Conservation (phyloP, 441 rosid species). For the Croton laevigatus region DNA sequence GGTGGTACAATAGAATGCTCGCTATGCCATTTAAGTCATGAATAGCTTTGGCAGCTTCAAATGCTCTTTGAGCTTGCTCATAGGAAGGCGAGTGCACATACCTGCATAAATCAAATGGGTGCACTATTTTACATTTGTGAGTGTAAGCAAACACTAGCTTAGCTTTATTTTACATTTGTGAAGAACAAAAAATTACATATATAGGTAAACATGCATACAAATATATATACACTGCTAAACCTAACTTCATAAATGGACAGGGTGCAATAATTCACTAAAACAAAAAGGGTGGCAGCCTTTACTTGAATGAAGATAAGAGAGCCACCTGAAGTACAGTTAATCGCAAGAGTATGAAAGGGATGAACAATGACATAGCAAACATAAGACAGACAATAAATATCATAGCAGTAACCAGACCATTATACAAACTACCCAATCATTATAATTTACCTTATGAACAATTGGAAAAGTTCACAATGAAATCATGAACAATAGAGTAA, state of each 20-base stretch:
- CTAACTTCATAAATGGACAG: not conserved
- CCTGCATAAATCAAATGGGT: slow-evolving; percentile 33
- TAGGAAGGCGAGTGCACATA: slow-evolving; percentile 60
- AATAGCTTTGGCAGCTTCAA: slow-evolving; percentile 79
- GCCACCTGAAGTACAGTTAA: not conserved
- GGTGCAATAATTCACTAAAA: not conserved
- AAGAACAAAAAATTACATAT: not conserved
- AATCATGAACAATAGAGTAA: not conserved
- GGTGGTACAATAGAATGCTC: slow-evolving; percentile 56
- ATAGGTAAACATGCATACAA: no score
- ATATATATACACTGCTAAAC: not conserved
- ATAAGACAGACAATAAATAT: not conserved
- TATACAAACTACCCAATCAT: not conserved
- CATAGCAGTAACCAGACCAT: not conserved
- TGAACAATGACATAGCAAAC: not conserved
- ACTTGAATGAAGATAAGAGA: not conserved
- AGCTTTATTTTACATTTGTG: not conserved
- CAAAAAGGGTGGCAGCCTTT: slow-evolving; percentile 2
- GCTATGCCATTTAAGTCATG: slow-evolving; percentile 85
- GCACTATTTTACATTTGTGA: no score
- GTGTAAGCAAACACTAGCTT: not conserved
- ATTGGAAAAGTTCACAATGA: not conserved
- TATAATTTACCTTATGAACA: not conserved
- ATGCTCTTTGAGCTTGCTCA: slow-evolving; percentile 66
- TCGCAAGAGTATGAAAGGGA: not conserved